These are phyloP conservation scores for Quercus tomentella DNA, from an alignment of 331 rosid species.

Conservation along the genomic window DNA sequence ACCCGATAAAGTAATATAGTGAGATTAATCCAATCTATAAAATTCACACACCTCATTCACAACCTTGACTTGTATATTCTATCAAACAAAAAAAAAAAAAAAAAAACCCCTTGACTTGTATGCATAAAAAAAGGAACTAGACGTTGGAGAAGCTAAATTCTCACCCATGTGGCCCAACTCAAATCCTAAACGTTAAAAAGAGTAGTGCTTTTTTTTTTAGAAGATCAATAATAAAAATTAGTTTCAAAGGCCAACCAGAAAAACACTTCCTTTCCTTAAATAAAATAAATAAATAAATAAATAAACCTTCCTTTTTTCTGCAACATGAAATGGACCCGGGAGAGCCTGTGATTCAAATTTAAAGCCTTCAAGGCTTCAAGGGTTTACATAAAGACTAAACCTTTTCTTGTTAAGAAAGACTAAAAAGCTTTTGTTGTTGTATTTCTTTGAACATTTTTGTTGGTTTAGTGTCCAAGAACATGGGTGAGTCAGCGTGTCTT, in stretches of 20 bases:
- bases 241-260: no score
- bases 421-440: not conserved
- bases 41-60: no score
- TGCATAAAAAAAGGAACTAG: not conserved
- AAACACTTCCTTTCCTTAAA: no score
- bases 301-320: not conserved
- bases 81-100: not conserved
- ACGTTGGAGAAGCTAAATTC: constrained; percentile 14
- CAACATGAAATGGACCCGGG: constrained; percentile 19
- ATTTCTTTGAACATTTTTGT: not conserved
- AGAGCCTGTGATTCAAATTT: constrained; percentile 17
- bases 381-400: not conserved
- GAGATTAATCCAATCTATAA: not conserved
- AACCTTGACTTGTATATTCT: no score
- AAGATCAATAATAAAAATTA: not conserved
- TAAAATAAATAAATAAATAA: no score
- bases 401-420: not conserved
- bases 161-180: constrained; percentile 6
- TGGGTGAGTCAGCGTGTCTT: constrained; percentile 66
- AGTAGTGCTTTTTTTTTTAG: not conserved
- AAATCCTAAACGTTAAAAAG: not conserved
- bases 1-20: not conserved
- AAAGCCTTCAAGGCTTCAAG: not conserved
- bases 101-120: no score
- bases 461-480: not conserved